These are phyloP conservation scores for Zea luxurians DNA, from an alignment of 176 grass and related monocot species.

Conservation along the genomic window DNA sequence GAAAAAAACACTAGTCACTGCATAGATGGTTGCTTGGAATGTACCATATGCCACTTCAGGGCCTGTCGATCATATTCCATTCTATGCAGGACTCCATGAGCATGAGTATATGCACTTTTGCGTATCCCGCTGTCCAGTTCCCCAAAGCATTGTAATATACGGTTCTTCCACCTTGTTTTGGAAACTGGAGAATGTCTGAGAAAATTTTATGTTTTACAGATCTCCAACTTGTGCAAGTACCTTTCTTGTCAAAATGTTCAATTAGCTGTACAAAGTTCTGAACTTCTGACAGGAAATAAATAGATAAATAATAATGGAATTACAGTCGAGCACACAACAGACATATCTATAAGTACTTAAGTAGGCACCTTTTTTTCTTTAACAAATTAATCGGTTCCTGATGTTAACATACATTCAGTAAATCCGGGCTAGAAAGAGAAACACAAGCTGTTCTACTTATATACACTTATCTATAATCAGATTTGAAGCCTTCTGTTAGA, in stretches of 20 bases:
- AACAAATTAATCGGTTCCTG: slow-evolving; percentile 33
- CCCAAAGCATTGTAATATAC: slow-evolving; percentile 12
- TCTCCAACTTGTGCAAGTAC: not conserved
- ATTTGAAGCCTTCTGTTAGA: slow-evolving; percentile 95
- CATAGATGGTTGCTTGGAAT: slow-evolving; percentile 21
- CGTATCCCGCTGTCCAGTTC: slow-evolving; percentile 25
- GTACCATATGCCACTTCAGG: slow-evolving; percentile 14
- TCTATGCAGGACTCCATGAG: not conserved
- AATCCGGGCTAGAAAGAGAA: slow-evolving; percentile 37
- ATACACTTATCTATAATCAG: slow-evolving; percentile 58
- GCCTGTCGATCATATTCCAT: slow-evolving; percentile 3
- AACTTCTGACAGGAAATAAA: not conserved
- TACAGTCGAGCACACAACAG: slow-evolving; percentile 27
- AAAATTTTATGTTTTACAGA: slow-evolving; percentile 20
- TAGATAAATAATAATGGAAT: not conserved
- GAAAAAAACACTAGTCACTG: slow-evolving; percentile 5
- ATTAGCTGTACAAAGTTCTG: slow-evolving; percentile 39
- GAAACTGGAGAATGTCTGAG: slow-evolving; percentile 22
- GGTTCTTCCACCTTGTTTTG: slow-evolving; percentile 8
- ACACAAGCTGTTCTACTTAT: slow-evolving; percentile 33
- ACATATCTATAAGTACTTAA: slow-evolving; percentile 25
- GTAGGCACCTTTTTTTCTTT: not conserved
- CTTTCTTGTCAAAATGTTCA: slow-evolving; percentile 18
- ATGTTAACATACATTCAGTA: slow-evolving; percentile 37
- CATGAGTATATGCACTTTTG: slow-evolving; percentile 22